Evolutionary conservation across 23 red algal species (phyloP), one percentile per base, ranked within the genome.

Genomic region (Cyanidioschyzon merolae): DNA sequence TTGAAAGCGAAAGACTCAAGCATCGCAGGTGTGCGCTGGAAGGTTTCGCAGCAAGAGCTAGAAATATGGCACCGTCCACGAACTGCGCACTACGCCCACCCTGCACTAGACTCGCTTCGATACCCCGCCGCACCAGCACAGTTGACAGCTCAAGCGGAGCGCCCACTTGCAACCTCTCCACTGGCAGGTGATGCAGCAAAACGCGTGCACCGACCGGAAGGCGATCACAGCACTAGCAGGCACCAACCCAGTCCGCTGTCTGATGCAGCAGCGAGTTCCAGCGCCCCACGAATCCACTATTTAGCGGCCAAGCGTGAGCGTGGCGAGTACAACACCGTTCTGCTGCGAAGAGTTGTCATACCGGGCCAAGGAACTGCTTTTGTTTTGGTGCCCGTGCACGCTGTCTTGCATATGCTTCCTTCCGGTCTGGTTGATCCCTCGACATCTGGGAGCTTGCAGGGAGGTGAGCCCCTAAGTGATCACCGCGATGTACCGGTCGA

Each of bases 381-480:
- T 32, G 29, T 71, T 25, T 3, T 35, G n/a, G 63, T 71, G 12
- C 63, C 63, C 12, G 30, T 71, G 63, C 63, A 71, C 63, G 32
- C 63, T 35, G 63, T 71, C 63, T 71, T 71, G 63, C 63, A 71
- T 71, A 71, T 71, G 63, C n/a, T 71, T 7, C 63, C 63, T 7
- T 3, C 63, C 21, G 45, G 45, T 15, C 12, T 54, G 21, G 45
- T 54, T 54, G 12, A 21, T 21, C 21, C 45, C 12, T 21, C 45
- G 45, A 21, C 45, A 54, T 21, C 21, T 7, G 45, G 21, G 21
- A 54, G 21, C 21, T 21, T 21, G 21, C 7, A 54, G 12, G 45
- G 12, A 21, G 7, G 12, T 7, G 45, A 54, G 45, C 45, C 21
- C 45, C 7, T 7, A 54, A 54, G 21, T 21, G 21, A 15, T 7